Percentiles rank a stretch among this genome's conserved stretches.
Conservation (phyloP, 495 filamentous ascomycete genomes). For the Penicillium samsonianum region DNA sequence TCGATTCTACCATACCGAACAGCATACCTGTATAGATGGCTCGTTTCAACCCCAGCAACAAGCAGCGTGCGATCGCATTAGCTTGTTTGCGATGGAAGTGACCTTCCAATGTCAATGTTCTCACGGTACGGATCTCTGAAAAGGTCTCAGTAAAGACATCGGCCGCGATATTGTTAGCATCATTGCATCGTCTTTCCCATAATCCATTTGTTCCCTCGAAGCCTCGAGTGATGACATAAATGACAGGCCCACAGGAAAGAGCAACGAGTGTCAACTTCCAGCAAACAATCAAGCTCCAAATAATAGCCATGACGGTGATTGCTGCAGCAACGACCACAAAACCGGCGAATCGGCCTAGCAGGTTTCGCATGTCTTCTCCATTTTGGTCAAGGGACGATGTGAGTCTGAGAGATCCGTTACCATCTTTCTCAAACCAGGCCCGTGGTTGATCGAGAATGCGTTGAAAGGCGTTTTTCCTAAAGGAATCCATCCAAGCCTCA, state of each 20-base stretch:
- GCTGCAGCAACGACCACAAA: slow-evolving; percentile 62
- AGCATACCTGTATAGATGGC: slow-evolving; percentile 66
- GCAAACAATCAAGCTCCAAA: slow-evolving; percentile 72
- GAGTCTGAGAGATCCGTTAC: slow-evolving; percentile 63
- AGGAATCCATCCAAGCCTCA: slow-evolving; percentile 75
- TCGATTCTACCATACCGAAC: slow-evolving; percentile 74
- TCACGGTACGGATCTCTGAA: slow-evolving; percentile 77
- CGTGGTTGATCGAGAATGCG: slow-evolving; percentile 77
- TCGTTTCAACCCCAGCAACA: slow-evolving; percentile 34
- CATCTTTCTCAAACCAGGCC: slow-evolving; percentile 77
- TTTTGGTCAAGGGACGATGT: slow-evolving; percentile 75
- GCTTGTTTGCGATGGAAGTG: slow-evolving; percentile 71
- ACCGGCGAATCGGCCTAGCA: slow-evolving; percentile 76
- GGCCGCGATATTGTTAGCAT: slow-evolving; percentile 54
- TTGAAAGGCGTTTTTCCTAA: slow-evolving; percentile 67
- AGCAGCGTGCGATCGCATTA: slow-evolving; percentile 42
- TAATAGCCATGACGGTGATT: slow-evolving; percentile 65
- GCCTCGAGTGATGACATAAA: slow-evolving; percentile 62
- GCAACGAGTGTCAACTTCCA: slow-evolving; percentile 86
- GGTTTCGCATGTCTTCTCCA: slow-evolving; percentile 82
- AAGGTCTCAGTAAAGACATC: slow-evolving; percentile 77
- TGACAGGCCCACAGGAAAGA: slow-evolving; percentile 65
- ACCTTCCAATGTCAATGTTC: slow-evolving; percentile 72
- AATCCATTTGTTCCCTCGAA: slow-evolving; percentile 62
- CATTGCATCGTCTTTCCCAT: slow-evolving; percentile 71